These are phyloP conservation scores for Diddensiella santjacobensis DNA, from an alignment of 805 yeast species.

Conservation along the genomic window DNA sequence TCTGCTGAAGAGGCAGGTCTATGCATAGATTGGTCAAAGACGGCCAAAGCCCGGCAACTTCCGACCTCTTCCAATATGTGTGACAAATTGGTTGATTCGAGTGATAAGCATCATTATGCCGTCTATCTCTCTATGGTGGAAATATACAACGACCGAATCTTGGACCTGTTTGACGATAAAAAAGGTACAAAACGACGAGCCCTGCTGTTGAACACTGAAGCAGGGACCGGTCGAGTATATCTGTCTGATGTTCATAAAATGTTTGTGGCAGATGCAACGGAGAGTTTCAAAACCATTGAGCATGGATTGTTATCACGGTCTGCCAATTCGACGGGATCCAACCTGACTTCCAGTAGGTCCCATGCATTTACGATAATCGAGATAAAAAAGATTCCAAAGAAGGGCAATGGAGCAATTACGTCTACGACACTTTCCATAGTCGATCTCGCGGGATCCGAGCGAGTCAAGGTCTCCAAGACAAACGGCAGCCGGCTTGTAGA, in stretches of 20 bases:
- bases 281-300: conserved; percentile 39
- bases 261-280: conserved; percentile 36
- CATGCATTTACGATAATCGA: conserved; percentile 50
- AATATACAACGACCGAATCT: conserved; percentile 45
- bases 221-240: conserved; percentile 42
- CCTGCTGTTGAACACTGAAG: conserved; percentile 36
- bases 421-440: conserved; percentile 44
- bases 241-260: conserved; percentile 43
- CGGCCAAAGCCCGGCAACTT: not conserved
- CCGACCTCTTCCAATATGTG: not conserved
- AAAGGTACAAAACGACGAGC: conserved; percentile 14
- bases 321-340: conserved; percentile 43
- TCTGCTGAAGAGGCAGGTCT: conserved; percentile 24
- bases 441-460: conserved; percentile 53
- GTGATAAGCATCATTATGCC: conserved; percentile 30
- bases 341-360: conserved; percentile 46
- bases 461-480: conserved; percentile 45
- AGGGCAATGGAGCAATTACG: conserved; percentile 19
- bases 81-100: not conserved
- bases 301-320: conserved; percentile 41
- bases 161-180: conserved; percentile 36
- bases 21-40: conserved; percentile 22
- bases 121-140: conserved; percentile 52
- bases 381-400: conserved; percentile 28
- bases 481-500: conserved; percentile 45